These are phyloP conservation scores for Citropsis articulata DNA, from an alignment of 345 rosid species.

Conservation along the genomic window DNA sequence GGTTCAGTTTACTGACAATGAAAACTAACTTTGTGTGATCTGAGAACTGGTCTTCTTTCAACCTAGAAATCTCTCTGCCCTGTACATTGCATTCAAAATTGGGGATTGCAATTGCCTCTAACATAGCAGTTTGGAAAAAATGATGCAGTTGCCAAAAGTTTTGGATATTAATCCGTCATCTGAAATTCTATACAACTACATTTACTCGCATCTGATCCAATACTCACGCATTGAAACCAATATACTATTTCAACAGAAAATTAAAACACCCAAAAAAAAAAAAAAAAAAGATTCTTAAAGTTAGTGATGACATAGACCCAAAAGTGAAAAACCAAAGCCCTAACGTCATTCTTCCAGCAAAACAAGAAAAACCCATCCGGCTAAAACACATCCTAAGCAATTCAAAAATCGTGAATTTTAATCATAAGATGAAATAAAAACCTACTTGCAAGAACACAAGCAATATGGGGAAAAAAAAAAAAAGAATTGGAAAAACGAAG, in stretches of 20 bases:
- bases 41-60: too few relatives aligned
- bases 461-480: background rate
- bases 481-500: background rate
- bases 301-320: background rate
- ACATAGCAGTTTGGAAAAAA: background rate
- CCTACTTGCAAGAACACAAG: background rate
- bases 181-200: background rate
- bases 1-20: too few relatives aligned
- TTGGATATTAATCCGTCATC: background rate
- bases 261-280: background rate
- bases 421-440: background rate
- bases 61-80: background rate
- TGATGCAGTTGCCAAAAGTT: background rate
- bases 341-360: background rate
- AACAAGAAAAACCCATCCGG: constrained; percentile 1
- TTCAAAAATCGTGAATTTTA: background rate
- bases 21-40: too few relatives aligned
- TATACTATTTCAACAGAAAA: background rate
- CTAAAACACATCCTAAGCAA: background rate
- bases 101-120: too few relatives aligned
- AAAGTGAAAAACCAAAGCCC: background rate
- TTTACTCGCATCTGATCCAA: constrained; percentile 3
- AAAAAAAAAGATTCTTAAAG: background rate
- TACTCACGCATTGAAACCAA: background rate
- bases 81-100: background rate